These are phyloP conservation scores for Albophoma yamanashiensis DNA, from an alignment of 2,329 filamentous ascomycete genomes.

Conservation along the genomic window DNA sequence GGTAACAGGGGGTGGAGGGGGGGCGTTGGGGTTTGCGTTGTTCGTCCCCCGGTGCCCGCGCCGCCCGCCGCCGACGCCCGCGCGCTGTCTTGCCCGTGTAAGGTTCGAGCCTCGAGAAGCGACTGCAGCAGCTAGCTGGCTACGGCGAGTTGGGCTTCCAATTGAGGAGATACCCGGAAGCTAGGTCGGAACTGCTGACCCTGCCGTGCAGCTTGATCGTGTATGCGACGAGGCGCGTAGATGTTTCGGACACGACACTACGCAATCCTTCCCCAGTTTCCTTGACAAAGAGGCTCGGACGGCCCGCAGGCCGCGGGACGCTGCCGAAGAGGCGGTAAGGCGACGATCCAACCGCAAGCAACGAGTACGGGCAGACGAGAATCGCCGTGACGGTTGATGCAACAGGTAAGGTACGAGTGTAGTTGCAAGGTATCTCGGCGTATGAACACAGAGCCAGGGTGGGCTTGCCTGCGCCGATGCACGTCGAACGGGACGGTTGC, in stretches of 20 bases:
- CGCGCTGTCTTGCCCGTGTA: neutral
- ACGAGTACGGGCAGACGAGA: neutral
- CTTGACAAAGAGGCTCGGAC: neutral
- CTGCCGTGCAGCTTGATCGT: neutral
- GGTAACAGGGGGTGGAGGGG: too few relatives aligned
- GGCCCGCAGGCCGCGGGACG: neutral
- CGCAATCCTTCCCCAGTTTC: neutral
- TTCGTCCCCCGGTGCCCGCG: conserved; percentile 1
- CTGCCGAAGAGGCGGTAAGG: conserved; percentile 3
- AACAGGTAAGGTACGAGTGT: neutral
- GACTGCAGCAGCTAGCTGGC: neutral
- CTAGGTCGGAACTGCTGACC: neutral
- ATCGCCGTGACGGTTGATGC: neutral
- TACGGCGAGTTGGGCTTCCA: neutral
- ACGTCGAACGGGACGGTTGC: neutral
- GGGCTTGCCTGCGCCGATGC: neutral
- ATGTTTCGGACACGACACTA: neutral
- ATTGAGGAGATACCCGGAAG: neutral
- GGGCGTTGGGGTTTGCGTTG: neutral
- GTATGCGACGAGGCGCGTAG: neutral
- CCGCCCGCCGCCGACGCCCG: conserved; percentile 2
- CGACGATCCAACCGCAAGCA: neutral
- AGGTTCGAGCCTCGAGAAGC: neutral
- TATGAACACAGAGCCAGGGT: neutral
- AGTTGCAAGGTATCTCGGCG: neutral